A percentile compares a stretch with the other conserved stretches of the same genome.
Evolutionary conservation across 1,284 basidiomycete genomes (phyloP).

Genomic region (Rhodotorula mucilaginosa): DNA sequence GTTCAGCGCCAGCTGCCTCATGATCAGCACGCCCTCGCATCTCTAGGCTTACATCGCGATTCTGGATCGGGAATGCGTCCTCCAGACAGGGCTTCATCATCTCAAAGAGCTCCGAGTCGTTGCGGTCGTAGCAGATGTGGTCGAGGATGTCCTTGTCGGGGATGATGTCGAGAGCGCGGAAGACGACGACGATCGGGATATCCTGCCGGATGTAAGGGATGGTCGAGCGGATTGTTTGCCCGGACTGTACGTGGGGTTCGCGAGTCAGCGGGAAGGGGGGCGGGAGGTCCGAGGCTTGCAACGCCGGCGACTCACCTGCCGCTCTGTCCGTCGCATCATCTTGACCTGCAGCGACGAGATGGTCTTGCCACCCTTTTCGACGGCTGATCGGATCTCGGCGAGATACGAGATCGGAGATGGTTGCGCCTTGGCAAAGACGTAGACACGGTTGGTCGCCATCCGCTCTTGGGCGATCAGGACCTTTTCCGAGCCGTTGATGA

Average conservation of each 20-base stretch:
- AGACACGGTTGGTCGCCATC: slow-evolving; percentile 99
- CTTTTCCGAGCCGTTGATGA: slow-evolving; percentile 99
- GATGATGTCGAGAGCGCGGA: slow-evolving; percentile 95
- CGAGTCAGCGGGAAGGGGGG: slow-evolving; percentile 44
- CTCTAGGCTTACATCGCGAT: slow-evolving; percentile 70
- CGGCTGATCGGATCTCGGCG: slow-evolving; percentile 95
- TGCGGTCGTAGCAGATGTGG: slow-evolving; percentile 94
- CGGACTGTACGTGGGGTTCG: slow-evolving; percentile 47
- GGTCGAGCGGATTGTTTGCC: slow-evolving; percentile 94
- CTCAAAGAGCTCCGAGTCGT: slow-evolving; percentile 93
- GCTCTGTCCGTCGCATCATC: slow-evolving; percentile 56
- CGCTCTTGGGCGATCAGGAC: slow-evolving; percentile 98
- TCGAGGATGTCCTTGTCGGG: slow-evolving; percentile 96
- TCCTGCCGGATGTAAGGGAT: slow-evolving; percentile 98
- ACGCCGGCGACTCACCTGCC: slow-evolving; percentile 21
- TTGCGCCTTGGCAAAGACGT: slow-evolving; percentile 97
- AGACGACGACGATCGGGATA: slow-evolving; percentile 98
- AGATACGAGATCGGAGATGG: slow-evolving; percentile 94
- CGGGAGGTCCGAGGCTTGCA: slow-evolving; percentile 44
- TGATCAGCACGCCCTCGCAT: neutral
- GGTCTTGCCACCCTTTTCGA: slow-evolving; percentile 98
- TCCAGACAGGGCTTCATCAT: slow-evolving; percentile 99
- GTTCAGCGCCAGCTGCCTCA: neutral
- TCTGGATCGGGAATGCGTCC: slow-evolving; percentile 97
- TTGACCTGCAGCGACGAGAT: slow-evolving; percentile 98